A percentile compares a stretch with the other conserved stretches of the same genome.
Evolutionary conservation across 768 basidiomycete species (phyloP).

Genomic region (Symmetrospora coprosmae): DNA sequence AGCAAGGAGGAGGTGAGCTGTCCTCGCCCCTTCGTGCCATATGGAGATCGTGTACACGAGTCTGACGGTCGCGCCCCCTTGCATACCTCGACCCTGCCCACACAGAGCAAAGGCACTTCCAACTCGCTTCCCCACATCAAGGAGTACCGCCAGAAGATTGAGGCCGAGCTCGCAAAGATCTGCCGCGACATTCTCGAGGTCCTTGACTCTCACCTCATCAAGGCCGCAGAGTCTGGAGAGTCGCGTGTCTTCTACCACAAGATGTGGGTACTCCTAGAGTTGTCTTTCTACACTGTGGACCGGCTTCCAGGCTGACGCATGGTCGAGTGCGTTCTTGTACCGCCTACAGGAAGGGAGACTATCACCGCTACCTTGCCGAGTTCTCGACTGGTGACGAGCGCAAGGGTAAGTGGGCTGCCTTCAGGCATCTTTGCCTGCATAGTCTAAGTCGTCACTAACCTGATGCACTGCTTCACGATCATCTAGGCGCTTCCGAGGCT

Average conservation of each 20-base stretch:
- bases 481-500: conserved; percentile 58
- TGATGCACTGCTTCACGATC: not conserved
- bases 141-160: conserved; percentile 45
- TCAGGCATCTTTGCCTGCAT: too few relatives aligned
- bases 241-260: conserved; percentile 96
- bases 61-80: not conserved
- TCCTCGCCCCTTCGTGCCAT: not conserved
- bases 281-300: not conserved
- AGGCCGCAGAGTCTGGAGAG: conserved; percentile 88
- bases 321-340: too few relatives aligned
- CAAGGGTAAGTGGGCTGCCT: conserved; percentile 41
- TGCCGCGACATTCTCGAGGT: conserved; percentile 58
- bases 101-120: conserved; percentile 74
- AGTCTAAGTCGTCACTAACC: too few relatives aligned
- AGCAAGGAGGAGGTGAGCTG: conserved; percentile 73
- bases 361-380: conserved; percentile 97
- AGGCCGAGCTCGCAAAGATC: conserved; percentile 87
- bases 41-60: not conserved
- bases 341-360: conserved; percentile 70
- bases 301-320: not conserved
- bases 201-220: conserved; percentile 92
- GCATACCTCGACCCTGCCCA: not conserved
- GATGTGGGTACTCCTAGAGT: conserved; percentile 57
- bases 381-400: conserved; percentile 96
- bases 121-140: conserved; percentile 94